These are phyloP conservation scores for Piromyces finnis DNA, from an alignment of 192 early-diverging fungal genomes.

Conservation along the genomic window DNA sequence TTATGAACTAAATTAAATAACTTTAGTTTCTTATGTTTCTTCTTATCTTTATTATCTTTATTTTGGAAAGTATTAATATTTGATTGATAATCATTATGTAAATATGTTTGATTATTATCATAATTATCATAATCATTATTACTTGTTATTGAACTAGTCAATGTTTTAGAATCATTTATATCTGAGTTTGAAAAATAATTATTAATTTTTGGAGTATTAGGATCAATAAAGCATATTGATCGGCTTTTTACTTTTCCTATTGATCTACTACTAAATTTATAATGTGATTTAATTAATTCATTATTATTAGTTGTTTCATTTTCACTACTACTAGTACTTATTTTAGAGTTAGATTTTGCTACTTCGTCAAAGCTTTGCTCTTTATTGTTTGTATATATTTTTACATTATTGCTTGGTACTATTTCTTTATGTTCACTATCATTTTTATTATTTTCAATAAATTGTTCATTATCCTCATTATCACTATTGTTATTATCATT, in stretches of 20 bases:
- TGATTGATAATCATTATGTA: not conserved
- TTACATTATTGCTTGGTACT: not conserved
- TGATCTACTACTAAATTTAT: too few species aligned
- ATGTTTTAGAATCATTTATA: too few species aligned
- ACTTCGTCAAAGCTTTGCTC: not conserved
- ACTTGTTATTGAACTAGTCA: too few species aligned
- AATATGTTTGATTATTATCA: not conserved
- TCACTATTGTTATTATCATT: not conserved
- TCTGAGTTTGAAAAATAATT: too few species aligned
- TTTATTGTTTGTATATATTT: not conserved
- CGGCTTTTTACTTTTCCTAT: too few species aligned
- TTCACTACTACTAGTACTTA: too few species aligned
- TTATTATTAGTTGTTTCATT: too few species aligned
- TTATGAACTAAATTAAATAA: not conserved
- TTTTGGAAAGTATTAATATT: not conserved
- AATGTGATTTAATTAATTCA: too few species aligned
- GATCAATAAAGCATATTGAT: too few species aligned
- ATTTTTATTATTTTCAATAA: not conserved
- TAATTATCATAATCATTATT: too few species aligned
- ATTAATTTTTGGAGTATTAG: too few species aligned
- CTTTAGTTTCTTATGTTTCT: not conserved
- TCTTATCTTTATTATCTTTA: not conserved
- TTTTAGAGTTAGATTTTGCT: too few species aligned
- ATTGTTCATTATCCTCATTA: not conserved
- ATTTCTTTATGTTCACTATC: not conserved